Evolutionary conservation across 495 filamentous ascomycete genomes (phyloP).

Genomic region (Neurospora hispaniola): DNA sequence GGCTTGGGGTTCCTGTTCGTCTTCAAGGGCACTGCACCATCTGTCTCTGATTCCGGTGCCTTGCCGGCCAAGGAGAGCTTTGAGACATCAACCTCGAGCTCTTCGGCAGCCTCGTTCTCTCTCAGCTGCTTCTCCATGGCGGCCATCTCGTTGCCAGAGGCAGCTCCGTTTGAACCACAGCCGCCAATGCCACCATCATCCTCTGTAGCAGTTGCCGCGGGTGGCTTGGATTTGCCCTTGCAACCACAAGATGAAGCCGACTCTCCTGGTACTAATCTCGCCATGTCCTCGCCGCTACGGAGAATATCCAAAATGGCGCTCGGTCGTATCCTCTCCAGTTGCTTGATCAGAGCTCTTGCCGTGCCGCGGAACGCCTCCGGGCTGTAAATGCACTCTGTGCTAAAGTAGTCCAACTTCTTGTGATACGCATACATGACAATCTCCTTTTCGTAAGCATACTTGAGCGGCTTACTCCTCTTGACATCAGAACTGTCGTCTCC

Average conservation of each 20-base stretch:
- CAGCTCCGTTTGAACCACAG: conserved; percentile 67
- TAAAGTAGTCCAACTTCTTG: conserved; percentile 94
- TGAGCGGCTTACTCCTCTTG: conserved; percentile 88
- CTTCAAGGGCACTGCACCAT: conserved; percentile 11
- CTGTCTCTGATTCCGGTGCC: conserved; percentile 3
- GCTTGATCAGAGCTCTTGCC: conserved; percentile 86
- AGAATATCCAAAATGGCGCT: conserved; percentile 94
- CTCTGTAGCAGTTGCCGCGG: conserved; percentile 37
- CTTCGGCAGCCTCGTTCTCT: conserved; percentile 53
- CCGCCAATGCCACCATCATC: conserved; percentile 48
- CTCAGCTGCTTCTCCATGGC: conserved; percentile 71
- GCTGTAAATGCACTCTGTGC: conserved; percentile 95
- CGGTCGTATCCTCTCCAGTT: conserved; percentile 81
- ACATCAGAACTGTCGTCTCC: conserved; percentile 63
- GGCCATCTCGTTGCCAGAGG: conserved; percentile 78
- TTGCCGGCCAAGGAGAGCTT: conserved; percentile 19
- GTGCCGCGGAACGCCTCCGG: conserved; percentile 96
- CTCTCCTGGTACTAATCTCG: conserved; percentile 63
- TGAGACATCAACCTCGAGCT: conserved; percentile 63
- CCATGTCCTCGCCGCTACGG: conserved; percentile 92
- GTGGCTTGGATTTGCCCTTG: conserved; percentile 24
- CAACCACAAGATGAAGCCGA: conserved; percentile 25
- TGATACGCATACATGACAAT: conserved; percentile 96
- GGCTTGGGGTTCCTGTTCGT: conserved; percentile 15
- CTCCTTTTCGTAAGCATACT: conserved; percentile 98